Evolutionary conservation across 2,329 filamentous ascomycete species (phyloP).

Genomic region (Fusarium hainanense): DNA sequence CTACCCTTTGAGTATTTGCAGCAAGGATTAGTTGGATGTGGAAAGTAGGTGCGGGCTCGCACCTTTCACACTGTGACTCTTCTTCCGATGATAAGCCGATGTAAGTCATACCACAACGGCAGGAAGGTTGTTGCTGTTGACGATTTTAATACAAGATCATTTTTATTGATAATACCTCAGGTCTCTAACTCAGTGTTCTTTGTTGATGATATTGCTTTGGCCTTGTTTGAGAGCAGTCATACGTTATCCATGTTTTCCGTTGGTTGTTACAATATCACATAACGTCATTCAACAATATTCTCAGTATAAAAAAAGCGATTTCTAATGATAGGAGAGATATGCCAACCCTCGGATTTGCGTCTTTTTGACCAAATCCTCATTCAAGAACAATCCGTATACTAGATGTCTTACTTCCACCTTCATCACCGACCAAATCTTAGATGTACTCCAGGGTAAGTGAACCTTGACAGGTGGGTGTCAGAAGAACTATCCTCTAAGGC

Average conservation of each 20-base stretch:
- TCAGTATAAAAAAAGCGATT: not conserved
- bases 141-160: not conserved
- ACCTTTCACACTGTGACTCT: not conserved
- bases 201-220: not conserved
- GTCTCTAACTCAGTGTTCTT: too few species aligned
- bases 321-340: not conserved
- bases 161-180: too few species aligned
- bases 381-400: not conserved
- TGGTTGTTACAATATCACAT: not conserved
- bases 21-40: slow-evolving; percentile 29
- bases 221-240: not conserved
- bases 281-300: not conserved
- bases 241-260: not conserved
- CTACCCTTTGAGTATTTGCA: slow-evolving; percentile 30
- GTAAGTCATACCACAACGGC: not conserved
- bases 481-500: too few species aligned
- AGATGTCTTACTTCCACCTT: not conserved
- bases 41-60: slow-evolving; percentile 2
- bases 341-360: not conserved
- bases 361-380: not conserved
- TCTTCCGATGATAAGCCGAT: slow-evolving; percentile 34
- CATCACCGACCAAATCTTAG: not conserved
- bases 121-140: not conserved
- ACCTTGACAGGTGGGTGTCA: not conserved
- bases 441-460: not conserved